Conservation (phyloP, 2,329 filamentous ascomycete species). For the Neonectria ditissima region DNA sequence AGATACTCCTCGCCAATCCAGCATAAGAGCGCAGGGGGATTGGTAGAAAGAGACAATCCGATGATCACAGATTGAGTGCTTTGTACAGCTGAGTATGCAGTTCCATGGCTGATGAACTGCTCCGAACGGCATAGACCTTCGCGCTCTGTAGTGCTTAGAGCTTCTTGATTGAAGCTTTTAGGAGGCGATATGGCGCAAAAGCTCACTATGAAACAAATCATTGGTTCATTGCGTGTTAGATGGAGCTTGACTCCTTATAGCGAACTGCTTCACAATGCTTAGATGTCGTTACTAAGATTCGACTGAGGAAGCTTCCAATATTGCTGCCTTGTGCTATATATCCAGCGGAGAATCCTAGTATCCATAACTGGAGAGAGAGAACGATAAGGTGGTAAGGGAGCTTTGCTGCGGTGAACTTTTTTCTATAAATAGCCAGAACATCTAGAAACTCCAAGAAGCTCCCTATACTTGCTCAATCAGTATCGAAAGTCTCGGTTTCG, state of each 20-base stretch:
- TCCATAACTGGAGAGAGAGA: constrained; percentile 66
- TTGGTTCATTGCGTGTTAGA: neutral
- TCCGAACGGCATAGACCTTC: neutral
- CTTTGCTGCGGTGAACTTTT: constrained; percentile 60
- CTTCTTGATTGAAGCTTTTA: neutral
- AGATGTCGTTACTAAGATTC: neutral
- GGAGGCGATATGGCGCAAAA: constrained; percentile 1
- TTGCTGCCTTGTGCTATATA: constrained; percentile 3
- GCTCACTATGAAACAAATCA: neutral
- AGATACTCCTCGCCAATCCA: constrained; percentile 10
- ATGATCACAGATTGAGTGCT: neutral
- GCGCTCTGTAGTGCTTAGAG: neutral
- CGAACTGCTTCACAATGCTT: neutral
- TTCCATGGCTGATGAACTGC: neutral
- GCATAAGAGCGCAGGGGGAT: neutral
- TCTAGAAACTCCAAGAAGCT: constrained; percentile 62
- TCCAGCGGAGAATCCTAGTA: constrained; percentile 44
- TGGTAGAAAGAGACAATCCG: neutral
- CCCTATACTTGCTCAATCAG: neutral
- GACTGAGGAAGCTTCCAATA: neutral
- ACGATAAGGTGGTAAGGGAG: constrained; percentile 69
- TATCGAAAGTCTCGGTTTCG: too few species aligned
- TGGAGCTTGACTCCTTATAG: neutral
- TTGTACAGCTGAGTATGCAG: neutral
- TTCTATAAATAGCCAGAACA: constrained; percentile 58